Evolutionary conservation across 257 asterid species (phyloP).

Genomic region (Knoxia roxburghii): DNA sequence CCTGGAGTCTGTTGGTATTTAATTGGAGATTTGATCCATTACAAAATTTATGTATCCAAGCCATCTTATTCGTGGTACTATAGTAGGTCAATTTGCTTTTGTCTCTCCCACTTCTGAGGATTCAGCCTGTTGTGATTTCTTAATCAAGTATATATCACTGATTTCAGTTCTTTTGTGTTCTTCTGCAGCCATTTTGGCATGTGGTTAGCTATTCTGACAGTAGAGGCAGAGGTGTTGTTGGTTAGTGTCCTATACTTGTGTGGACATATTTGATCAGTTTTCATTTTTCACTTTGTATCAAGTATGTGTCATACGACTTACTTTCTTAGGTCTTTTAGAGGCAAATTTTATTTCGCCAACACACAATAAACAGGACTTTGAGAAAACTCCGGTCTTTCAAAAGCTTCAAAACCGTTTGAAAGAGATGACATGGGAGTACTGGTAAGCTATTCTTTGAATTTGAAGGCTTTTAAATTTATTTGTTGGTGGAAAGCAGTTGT

Average conservation of each 20-base stretch:
- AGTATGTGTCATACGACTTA: conserved; percentile 16
- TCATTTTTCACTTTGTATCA: neutral
- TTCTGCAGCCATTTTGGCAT: conserved; percentile 92
- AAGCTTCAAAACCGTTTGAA: conserved; percentile 84
- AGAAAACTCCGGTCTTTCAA: conserved; percentile 86
- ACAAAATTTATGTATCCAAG: neutral
- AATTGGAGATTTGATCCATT: neutral
- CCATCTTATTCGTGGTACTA: neutral
- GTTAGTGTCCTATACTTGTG: conserved; percentile 41
- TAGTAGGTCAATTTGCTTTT: conserved; percentile 6
- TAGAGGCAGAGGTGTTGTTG: conserved; percentile 97
- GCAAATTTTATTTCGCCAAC: conserved; percentile 84
- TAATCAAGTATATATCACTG: neutral
- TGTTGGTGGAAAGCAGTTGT: neutral
- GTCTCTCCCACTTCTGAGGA: neutral
- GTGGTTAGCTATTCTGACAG: conserved; percentile 46
- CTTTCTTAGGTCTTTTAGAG: conserved; percentile 70
- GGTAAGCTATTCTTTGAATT: conserved; percentile 43
- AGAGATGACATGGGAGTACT: conserved; percentile 82
- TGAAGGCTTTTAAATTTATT: neutral
- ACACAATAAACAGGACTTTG: conserved; percentile 93
- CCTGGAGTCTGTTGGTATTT: neutral
- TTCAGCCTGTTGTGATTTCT: neutral
- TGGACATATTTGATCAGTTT: conserved; percentile 2
- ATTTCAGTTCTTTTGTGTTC: neutral